Evolutionary conservation across 2,329 filamentous ascomycete species (phyloP).

Genomic region (Teratosphaeria destructans): DNA sequence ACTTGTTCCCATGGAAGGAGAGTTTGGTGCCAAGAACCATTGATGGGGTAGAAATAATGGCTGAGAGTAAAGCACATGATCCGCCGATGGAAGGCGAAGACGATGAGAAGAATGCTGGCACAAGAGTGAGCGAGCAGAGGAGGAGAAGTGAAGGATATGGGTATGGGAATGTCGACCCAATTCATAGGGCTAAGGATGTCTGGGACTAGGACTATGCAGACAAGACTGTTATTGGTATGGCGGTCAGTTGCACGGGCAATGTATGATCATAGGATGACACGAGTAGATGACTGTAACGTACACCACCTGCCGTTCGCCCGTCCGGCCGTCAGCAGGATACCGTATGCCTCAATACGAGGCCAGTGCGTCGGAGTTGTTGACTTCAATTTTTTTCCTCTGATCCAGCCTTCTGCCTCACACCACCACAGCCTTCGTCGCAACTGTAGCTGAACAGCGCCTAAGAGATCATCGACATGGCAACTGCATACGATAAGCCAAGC

Average conservation of each 20-base stretch:
- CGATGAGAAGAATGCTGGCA: constrained; percentile 3
- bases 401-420: not conserved
- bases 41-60: constrained; percentile 1
- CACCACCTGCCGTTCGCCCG: not conserved
- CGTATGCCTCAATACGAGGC: not conserved
- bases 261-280: not conserved
- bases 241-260: no score
- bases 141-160: constrained; percentile 1
- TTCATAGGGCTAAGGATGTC: constrained; percentile 2
- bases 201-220: not conserved
- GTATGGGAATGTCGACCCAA: constrained; percentile 3
- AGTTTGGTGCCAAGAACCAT: constrained; percentile 35
- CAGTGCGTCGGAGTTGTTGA: not conserved
- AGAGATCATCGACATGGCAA: no score
- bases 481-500: no score
- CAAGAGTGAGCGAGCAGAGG: not conserved
- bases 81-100: not conserved
- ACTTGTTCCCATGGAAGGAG: constrained; percentile 36
- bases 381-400: not conserved
- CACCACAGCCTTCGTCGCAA: not conserved
- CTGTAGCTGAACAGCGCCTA: no score
- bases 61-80: not conserved
- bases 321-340: no score
- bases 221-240: not conserved
- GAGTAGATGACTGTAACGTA: not conserved